Conservation (phyloP, 2,329 filamentous ascomycete species). For the Exophiala sp. region DNA sequence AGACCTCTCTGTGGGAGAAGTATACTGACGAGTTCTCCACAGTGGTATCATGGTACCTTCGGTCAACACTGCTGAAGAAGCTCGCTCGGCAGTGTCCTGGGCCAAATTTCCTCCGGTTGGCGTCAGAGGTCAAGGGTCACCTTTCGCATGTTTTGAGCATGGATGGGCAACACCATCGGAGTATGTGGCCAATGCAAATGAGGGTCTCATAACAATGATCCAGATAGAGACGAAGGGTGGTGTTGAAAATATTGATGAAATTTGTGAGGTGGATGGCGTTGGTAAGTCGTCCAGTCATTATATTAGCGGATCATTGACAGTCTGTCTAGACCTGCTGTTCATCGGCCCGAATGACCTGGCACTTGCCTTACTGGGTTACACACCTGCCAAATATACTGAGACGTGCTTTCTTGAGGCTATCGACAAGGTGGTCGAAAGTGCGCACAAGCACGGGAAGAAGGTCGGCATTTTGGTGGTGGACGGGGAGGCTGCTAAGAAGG, state of each 20-base stretch:
- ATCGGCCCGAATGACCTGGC: conserved; percentile 26
- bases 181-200: background rate
- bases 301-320: conserved; percentile 46
- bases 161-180: background rate
- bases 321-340: conserved; percentile 1
- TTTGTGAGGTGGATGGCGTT: background rate
- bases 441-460: conserved; percentile 62
- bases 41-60: background rate
- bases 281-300: background rate
- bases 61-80: background rate
- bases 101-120: background rate
- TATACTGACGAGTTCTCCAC: background rate
- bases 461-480: conserved; percentile 53
- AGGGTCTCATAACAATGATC: background rate
- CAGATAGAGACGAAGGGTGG: background rate
- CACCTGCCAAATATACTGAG: conserved; percentile 52
- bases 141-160: background rate
- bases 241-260: background rate
- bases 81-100: background rate
- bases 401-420: conserved; percentile 60
- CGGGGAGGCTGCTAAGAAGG: conserved; percentile 41
- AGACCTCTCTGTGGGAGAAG: background rate
- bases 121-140: background rate
- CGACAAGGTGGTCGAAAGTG: conserved; percentile 55
- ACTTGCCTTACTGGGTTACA: conserved; percentile 56